Base-by-base conservation (phyloP, 768 basidiomycete genomes). In the Auricularia cornea region DNA sequence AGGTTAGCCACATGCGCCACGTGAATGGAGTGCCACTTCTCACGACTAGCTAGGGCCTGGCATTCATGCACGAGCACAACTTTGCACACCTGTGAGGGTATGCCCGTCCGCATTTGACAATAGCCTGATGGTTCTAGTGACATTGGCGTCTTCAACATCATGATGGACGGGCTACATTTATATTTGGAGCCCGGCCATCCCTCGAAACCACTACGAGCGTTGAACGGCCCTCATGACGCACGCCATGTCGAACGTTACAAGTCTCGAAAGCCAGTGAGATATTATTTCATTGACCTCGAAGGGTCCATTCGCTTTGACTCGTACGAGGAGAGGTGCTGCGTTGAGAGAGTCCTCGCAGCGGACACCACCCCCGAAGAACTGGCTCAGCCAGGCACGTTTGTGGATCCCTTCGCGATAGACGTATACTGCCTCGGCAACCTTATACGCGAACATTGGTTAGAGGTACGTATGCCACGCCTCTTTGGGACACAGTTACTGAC, bases 51-150 rank as follows among this genome's bases (percentile, higher is more conserved):
- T 5, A 48, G 76, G 75, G 76, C 0, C 61, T 79, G 3, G 65
- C 71, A 60, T 78, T 77, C 64, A 74, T 79, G 68, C 79, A 80
- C 63, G 62, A 67, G 1, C 69, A 77, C 32, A 66, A 68, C 20
- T 67, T 78, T 1, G 78, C 77, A 3, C 79, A 79, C 61, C 65
- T 48, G 44, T 48, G 44, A 8, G 35, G 14, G 8, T 10, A 14
- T 35, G 8, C 35, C 8, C 44, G 38, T 40, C 38, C 8, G 23
- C 16, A 6, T 48, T 48, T 20, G 44, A 20, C 44, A 35, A 35
- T 48, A 5, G 44, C 18, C 23, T 18, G 23, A 48, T 23, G 11
- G 11, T 14, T 48, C 44, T 23, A 48, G 63, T 6, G 65, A 71
- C 44, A 66, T 64, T 56, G 29, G 26, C 40, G 11, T 20, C 20